Conservation (phyloP, 2,329 filamentous ascomycete species). For the Thielaviopsis euricoi region DNA sequence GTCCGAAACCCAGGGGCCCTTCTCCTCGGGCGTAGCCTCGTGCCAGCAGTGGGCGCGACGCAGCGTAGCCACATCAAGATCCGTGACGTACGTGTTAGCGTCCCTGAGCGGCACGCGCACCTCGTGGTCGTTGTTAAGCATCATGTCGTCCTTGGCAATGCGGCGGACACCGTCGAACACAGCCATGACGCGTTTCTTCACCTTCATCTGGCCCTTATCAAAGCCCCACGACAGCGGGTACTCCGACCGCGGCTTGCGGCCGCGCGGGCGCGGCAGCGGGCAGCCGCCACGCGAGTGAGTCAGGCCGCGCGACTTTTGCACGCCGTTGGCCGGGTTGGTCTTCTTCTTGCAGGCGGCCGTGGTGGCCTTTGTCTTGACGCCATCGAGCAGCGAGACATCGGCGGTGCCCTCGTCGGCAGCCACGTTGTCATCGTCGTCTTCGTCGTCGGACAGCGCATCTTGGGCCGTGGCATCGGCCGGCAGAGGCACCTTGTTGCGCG, state of each 20-base stretch:
- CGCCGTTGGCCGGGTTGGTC: slow-evolving; percentile 37
- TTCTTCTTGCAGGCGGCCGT: slow-evolving; percentile 34
- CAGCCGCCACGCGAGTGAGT: slow-evolving; percentile 66
- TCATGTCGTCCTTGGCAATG: slow-evolving; percentile 97
- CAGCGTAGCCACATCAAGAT: slow-evolving; percentile 81
- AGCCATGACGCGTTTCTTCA: slow-evolving; percentile 91
- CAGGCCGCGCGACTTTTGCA: slow-evolving; percentile 53
- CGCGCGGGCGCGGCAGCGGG: slow-evolving; percentile 38
- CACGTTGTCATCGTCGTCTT: slow-evolving; percentile 34
- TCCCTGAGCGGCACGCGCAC: slow-evolving; percentile 69
- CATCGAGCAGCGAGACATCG: slow-evolving; percentile 27
- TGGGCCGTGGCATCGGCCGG: slow-evolving; percentile 28
- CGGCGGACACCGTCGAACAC: slow-evolving; percentile 80
- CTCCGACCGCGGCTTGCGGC: slow-evolving; percentile 81
- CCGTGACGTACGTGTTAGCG: slow-evolving; percentile 69
- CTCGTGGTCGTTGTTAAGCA: slow-evolving; percentile 89
- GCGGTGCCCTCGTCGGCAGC: slow-evolving; percentile 22
- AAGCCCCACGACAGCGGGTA: slow-evolving; percentile 93
- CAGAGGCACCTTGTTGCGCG: slow-evolving; percentile 43
- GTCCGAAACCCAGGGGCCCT: slow-evolving; percentile 66
- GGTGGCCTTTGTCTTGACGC: slow-evolving; percentile 29
- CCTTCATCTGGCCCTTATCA: slow-evolving; percentile 83
- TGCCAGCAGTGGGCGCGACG: slow-evolving; percentile 75
- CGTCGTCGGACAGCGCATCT: slow-evolving; percentile 36
- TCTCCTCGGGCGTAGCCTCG: slow-evolving; percentile 67